These are phyloP conservation scores for Penicillium canariense DNA, from an alignment of 495 filamentous ascomycete genomes.

Conservation along the genomic window DNA sequence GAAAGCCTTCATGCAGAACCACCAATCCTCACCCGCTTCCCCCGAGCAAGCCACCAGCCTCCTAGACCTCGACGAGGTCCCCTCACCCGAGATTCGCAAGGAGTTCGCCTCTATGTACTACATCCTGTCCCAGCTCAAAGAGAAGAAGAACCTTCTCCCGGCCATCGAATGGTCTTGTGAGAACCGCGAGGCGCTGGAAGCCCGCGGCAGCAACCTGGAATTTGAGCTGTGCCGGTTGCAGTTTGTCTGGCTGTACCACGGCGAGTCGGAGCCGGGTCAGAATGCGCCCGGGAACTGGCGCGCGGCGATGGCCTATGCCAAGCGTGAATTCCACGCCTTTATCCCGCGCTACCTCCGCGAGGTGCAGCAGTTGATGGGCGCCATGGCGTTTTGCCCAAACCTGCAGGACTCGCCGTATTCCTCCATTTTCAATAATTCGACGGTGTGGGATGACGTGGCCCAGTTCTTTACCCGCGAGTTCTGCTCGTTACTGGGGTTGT, in stretches of 20 bases:
- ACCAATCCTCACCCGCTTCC: conserved; percentile 9
- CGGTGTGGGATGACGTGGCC: conserved; percentile 76
- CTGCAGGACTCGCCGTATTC: conserved; percentile 69
- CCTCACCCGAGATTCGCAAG: conserved; percentile 66
- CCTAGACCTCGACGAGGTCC: conserved; percentile 53
- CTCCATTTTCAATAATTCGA: conserved; percentile 67
- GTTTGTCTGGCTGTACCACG: conserved; percentile 77
- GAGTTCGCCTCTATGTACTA: conserved; percentile 88
- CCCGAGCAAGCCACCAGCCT: conserved; percentile 21
- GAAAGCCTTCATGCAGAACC: conserved; percentile 16
- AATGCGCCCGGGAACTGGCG: conserved; percentile 38
- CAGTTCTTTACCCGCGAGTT: conserved; percentile 89
- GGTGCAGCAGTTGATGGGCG: conserved; percentile 70
- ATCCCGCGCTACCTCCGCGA: conserved; percentile 67
- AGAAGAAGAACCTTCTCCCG: conserved; percentile 65
- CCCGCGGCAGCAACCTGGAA: conserved; percentile 85
- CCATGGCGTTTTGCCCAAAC: conserved; percentile 74
- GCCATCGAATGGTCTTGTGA: conserved; percentile 83
- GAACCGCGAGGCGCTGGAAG: conserved; percentile 68
- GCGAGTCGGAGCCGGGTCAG: conserved; percentile 30
- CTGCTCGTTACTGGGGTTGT: conserved; percentile 84
- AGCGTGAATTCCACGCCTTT: conserved; percentile 63
- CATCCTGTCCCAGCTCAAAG: conserved; percentile 74
- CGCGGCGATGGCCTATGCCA: conserved; percentile 71
- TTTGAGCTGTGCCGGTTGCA: conserved; percentile 88